phyloP scores from a whole-genome alignment of 2,329 filamentous ascomycete species.

The Aspergillus costaricaensis region DNA sequence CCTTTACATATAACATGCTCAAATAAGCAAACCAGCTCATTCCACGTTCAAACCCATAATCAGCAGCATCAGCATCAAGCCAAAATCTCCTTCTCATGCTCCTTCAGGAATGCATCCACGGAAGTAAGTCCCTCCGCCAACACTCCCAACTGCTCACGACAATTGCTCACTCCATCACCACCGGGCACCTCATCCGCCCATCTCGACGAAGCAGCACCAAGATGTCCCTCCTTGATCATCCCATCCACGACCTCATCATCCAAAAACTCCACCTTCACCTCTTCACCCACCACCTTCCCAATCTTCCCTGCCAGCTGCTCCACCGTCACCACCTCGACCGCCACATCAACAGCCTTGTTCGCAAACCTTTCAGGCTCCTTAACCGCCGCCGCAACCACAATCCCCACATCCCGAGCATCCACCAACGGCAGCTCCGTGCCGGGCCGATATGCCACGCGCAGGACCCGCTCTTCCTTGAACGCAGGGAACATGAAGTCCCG shows the following conservation, averaged over 20 bases:
- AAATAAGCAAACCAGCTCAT: background rate
- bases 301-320: background rate
- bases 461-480: background rate
- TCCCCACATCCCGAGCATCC: constrained; percentile 2
- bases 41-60: too few species aligned
- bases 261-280: background rate
- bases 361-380: background rate
- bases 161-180: background rate
- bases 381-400: background rate
- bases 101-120: background rate
- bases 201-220: background rate
- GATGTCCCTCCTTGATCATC: background rate
- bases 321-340: background rate
- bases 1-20: background rate
- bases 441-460: background rate
- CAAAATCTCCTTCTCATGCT: background rate
- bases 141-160: background rate
- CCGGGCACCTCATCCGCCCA: background rate
- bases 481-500: background rate
- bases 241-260: background rate
- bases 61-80: too few species aligned
- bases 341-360: background rate
- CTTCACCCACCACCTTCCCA: background rate
- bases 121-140: background rate
- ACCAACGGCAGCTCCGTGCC: background rate